A percentile compares a stretch with the other conserved stretches of the same genome.
phyloP scores from a whole-genome alignment of 2,329 filamentous ascomycete species.

The Fusarium abutilonis region DNA sequence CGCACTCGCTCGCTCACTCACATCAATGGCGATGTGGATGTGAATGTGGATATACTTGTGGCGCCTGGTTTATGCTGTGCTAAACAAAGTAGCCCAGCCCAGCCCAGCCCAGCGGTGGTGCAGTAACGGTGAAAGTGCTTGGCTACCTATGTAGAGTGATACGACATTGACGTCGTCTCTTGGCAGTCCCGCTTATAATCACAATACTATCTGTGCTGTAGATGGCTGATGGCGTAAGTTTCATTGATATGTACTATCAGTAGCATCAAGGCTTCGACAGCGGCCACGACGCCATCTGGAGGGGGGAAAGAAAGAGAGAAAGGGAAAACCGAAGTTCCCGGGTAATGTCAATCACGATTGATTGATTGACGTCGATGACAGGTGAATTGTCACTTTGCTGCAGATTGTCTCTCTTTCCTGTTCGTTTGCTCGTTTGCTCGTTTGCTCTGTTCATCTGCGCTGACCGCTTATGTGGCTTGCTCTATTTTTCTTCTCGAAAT shows the following conservation, averaged over 20 bases:
- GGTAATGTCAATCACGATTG: neutral
- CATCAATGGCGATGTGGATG: too few relatives aligned
- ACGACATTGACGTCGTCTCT: too few relatives aligned
- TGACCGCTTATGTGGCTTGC: conserved; percentile 36
- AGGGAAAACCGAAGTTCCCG: conserved; percentile 9
- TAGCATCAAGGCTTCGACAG: conserved; percentile 6
- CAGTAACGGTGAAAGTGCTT: neutral
- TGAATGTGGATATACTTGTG: too few relatives aligned
- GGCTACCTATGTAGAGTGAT: too few relatives aligned
- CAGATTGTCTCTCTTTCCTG: conserved; percentile 20
- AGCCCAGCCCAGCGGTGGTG: neutral
- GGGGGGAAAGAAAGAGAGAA: conserved; percentile 14
- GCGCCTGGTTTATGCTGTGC: too few relatives aligned
- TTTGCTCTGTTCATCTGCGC: conserved; percentile 28
- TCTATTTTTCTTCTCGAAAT: conserved; percentile 40
- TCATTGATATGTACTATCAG: too few relatives aligned
- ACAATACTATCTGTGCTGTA: too few relatives aligned
- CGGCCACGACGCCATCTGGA: conserved; percentile 22
- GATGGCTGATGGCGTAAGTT: too few relatives aligned
- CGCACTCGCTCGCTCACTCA: too few relatives aligned
- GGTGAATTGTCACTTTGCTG: conserved; percentile 24
- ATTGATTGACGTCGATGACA: conserved; percentile 1
- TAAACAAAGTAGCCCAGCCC: too few relatives aligned
- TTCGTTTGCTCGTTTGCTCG: too few relatives aligned
- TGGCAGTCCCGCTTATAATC: too few relatives aligned